Conservation (phyloP, 306 rosid genomes). For the Cercis canadensis region DNA sequence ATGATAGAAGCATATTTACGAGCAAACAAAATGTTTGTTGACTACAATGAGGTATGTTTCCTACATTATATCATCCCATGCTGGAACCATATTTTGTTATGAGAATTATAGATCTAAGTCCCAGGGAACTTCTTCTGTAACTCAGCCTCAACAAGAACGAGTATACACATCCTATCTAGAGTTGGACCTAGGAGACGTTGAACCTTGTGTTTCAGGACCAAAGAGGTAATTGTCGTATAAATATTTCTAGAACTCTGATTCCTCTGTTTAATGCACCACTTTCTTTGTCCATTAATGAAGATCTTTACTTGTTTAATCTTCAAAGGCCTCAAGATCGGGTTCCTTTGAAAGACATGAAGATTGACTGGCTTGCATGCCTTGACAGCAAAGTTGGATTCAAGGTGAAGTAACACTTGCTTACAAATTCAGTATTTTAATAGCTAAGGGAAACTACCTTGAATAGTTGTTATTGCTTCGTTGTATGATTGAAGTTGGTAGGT, state of each 20-base stretch:
- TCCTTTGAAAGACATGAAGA: slow-evolving; percentile 71
- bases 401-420: slow-evolving; percentile 45
- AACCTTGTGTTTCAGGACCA: slow-evolving; percentile 81
- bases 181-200: slow-evolving; percentile 64
- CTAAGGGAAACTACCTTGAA: no score
- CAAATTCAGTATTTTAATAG: not conserved
- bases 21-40: slow-evolving; percentile 71
- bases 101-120: slow-evolving; percentile 5
- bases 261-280: not conserved
- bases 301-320: no score
- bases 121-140: not conserved
- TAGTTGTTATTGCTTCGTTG: no score
- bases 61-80: no score
- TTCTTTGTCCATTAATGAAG: not conserved
- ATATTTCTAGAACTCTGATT: not conserved
- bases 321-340: slow-evolving; percentile 80
- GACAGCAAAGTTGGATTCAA: slow-evolving; percentile 76
- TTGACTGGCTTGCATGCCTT: slow-evolving; percentile 73
- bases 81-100: not conserved
- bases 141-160: slow-evolving; percentile 60
- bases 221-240: slow-evolving; percentile 52
- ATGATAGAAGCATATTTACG: slow-evolving; percentile 66
- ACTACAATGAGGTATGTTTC: slow-evolving; percentile 58
- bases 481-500: no score
- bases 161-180: slow-evolving; percentile 62